Evolutionary conservation across 2,329 filamentous ascomycete species (phyloP), one percentile per base, ranked within the genome.

Genomic region (Didymella lethalis): DNA sequence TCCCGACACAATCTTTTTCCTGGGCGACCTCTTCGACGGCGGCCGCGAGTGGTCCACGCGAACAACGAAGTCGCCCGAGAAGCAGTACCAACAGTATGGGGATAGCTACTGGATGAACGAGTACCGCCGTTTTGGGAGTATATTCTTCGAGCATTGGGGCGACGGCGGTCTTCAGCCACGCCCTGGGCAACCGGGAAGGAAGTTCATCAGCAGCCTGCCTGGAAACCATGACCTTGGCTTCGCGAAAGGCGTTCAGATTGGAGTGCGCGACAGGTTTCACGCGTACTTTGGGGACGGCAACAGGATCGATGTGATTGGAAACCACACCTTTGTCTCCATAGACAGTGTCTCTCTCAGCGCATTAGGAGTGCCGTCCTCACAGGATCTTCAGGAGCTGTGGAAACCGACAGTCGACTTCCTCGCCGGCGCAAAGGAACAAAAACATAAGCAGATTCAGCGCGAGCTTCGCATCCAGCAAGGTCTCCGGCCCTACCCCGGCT

Each of bases 171-270:
- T 81, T 43, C 79, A 79, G 6, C 81, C 88, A 0, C 81, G 84
- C 0, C 76, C 82, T 1, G 87, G 88, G 57, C 86, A 88, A 64
- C 83, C 86, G 29, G 89, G 90, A 5, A 85, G 91, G 57, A 93
- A 90, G 78, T 81, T 98, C 52, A 89, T 98, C 52, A 87, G 91
- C 18, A 94, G 90, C 71, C 74, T 99, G 57, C 95, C 95, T 0
- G 95, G 95, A 2, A 99, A 99, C 71, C 95, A 99, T 74, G 95
- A 99, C 74, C 77, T 98, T 40, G 95, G 95, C 0, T 97, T 98
- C 72, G 94, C 92, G 3, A 88, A 88, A 23, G 90, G 93, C 44
- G 88, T 99, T 47, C 92, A 97, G 73, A 74, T 89, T 8, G 83
- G 90, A 0, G 92, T 97, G 32, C 86, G 93, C 50, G 84, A 95